phyloP scores from a whole-genome alignment of 106 monocot species.

The Triglochin maritima region DNA sequence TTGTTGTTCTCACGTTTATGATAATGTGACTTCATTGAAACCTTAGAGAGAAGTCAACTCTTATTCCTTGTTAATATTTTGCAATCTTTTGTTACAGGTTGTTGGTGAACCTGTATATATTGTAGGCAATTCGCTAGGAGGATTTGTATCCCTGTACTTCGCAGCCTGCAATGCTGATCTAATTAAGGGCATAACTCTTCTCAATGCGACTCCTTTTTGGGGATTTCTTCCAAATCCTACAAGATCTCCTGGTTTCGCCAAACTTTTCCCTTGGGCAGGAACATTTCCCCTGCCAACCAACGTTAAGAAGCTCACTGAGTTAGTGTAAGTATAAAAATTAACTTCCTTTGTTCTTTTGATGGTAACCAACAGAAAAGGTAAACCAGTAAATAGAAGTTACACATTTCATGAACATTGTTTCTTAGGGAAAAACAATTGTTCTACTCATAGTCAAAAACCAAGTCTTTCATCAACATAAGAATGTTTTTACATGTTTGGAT shows the following conservation, averaged over 20 bases:
- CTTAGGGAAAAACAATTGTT: too few relatives aligned
- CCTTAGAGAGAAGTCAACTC: background rate
- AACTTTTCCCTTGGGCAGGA: slow-evolving; percentile 84
- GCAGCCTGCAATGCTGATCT: slow-evolving; percentile 65
- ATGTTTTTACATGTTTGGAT: background rate
- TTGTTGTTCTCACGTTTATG: too few relatives aligned
- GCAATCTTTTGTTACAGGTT: slow-evolving; percentile 28
- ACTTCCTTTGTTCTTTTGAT: background rate
- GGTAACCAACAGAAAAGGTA: too few relatives aligned
- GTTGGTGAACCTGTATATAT: slow-evolving; percentile 90
- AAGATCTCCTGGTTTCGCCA: slow-evolving; percentile 62
- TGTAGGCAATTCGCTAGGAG: slow-evolving; percentile 93
- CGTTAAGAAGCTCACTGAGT: slow-evolving; percentile 50
- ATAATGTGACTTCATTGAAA: too few relatives aligned
- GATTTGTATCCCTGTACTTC: slow-evolving; percentile 70
- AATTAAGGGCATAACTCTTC: slow-evolving; percentile 77
- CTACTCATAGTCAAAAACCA: too few relatives aligned
- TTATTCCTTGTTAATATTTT: background rate
- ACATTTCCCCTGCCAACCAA: slow-evolving; percentile 71
- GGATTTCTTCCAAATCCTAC: slow-evolving; percentile 83
- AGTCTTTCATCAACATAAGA: too few relatives aligned
- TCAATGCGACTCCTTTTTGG: slow-evolving; percentile 99
- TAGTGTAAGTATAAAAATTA: slow-evolving; percentile 51
- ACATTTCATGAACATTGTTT: too few relatives aligned
- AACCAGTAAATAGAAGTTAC: too few relatives aligned